Base-by-base conservation (phyloP, 345 rosid genomes). In the Pseudoturritis turrita region DNA sequence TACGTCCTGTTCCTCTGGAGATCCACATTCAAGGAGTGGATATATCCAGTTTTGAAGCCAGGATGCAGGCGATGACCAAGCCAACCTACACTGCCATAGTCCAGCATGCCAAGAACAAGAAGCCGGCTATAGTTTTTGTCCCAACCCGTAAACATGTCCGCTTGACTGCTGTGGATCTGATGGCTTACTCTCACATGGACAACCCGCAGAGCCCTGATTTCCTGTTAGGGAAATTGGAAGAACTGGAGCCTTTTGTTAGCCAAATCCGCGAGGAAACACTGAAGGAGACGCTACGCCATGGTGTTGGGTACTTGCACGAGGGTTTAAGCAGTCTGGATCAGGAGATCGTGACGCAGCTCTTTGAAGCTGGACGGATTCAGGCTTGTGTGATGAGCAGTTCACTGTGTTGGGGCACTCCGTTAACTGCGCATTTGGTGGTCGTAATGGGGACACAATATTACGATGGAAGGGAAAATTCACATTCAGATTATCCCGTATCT, bases 21-120 rank as follows among this genome's bases (percentile, higher is more conserved):
- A 91, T 91, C 70, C 96, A 89, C 82, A 86, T 95, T 57, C 97
- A 88, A 77, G 99, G 92, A 37, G 87, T 89, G 57, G 99, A 91
- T 74, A 88, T 95, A 66, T 81, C 90, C 46, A 88, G 86, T 78
- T 91, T 89, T 58, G 96, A 91, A 76, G 97, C 96, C 37, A 91
- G 97, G 84, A 94, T 94, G 96, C 95, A 88, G 82, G 96, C 90
- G 6, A 89, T 91, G 99, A 87, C 96, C 4, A 95, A 95, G 77
- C 93, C 90, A 25, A 85, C 99, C 3, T 89, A 87, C 81, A 89
- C 92, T 18, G 85, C 92, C 41, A 84, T 95, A 57, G 82, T 84
- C 51, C 96, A 95, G 68, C 93, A 91, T 71, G 96, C 93, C 60
- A 86, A 84, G 84, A 82, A 75, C 50, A 80, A 70, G 67, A 89